Base-by-base conservation (phyloP, 192 early-diverging fungal species). In the Backusella tuberculispora region DNA sequence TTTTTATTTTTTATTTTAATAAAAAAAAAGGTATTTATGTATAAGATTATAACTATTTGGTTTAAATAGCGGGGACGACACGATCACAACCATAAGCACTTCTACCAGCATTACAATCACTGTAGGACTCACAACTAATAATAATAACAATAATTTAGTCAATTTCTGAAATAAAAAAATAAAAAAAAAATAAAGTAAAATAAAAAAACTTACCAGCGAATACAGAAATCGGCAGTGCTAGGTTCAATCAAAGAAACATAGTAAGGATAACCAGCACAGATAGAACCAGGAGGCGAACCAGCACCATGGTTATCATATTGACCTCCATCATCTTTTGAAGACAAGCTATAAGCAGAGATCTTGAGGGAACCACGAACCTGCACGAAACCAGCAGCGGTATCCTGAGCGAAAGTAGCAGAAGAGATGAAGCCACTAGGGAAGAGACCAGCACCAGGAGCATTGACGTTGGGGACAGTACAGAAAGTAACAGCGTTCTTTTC, bases 11-110 rank as follows among this genome's bases (percentile, higher is more conserved):
- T 34, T 34, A 1, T 34, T 34, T 34, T 34, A 34, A 34, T 34
- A 34, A 34, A 34, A n/a, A n/a, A n/a, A n/a, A n/a, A n/a, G n/a
- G 29, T 34, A 43, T 43, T 43, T 43, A 43, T 43, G 5, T 43
- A 43, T 0, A 4, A 63, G 6, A 63, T 63, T 24, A 63, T 24
- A 63, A 24, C 2, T 15, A 19, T 24, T 34, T 48, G 21, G 4
- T 34, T 41, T 72, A 72, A 76, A 90, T 85, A 78, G 83, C 83
- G 76, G 87, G 88, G 80, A 91, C 86, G 81, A 90, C 87, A 81
- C 88, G 83, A 78, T 89, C 86, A 83, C 86, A 87, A 5, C 86
- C 86, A 63, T 80, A 76, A 6, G 76, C 80, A 56, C 78, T 81
- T 64, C 80, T 80, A 13, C 79, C 74, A 4, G 84, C 83, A 69